These are phyloP conservation scores for Ganoderma sinense DNA, from an alignment of 1,284 basidiomycete species.

Conservation along the genomic window DNA sequence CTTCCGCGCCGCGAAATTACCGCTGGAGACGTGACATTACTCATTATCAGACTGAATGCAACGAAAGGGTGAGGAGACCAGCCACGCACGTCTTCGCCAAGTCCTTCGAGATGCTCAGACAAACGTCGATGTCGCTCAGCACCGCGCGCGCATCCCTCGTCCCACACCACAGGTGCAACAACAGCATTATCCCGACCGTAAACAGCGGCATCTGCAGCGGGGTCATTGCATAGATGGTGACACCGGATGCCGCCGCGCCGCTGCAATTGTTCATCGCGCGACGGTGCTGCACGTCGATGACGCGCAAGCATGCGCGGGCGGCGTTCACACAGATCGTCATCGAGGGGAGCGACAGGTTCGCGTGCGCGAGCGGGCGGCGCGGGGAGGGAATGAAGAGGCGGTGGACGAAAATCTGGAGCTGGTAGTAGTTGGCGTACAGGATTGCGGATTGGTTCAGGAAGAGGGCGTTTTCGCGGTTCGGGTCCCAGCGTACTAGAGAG, in stretches of 20 bases:
- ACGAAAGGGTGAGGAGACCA: neutral
- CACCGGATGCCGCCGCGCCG: neutral
- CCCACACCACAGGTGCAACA: conserved; percentile 74
- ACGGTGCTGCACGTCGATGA: conserved; percentile 63
- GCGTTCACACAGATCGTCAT: conserved; percentile 88
- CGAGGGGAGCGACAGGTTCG: conserved; percentile 70
- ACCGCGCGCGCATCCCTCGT: conserved; percentile 59
- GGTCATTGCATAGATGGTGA: conserved; percentile 24
- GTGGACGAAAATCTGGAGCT: conserved; percentile 81
- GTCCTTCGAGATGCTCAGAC: conserved; percentile 59
- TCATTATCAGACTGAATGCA: neutral
- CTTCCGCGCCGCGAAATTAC: conserved; percentile 4
- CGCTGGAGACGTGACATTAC: neutral
- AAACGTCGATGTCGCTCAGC: conserved; percentile 71
- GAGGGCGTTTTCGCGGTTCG: conserved; percentile 57
- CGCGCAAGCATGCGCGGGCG: conserved; percentile 79
- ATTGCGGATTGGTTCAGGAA: conserved; percentile 78
- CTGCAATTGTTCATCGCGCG: conserved; percentile 41
- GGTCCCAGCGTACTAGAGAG: conserved; percentile 54
- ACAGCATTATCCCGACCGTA: conserved; percentile 66
- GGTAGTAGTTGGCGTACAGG: conserved; percentile 75
- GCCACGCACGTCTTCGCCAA: conserved; percentile 52
- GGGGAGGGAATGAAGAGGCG: conserved; percentile 83
- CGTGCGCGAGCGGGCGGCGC: conserved; percentile 57
- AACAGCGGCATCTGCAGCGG: conserved; percentile 51